Evolutionary conservation across 129 eudicot genomes (phyloP).

Genomic region (Sambucus nigra): DNA sequence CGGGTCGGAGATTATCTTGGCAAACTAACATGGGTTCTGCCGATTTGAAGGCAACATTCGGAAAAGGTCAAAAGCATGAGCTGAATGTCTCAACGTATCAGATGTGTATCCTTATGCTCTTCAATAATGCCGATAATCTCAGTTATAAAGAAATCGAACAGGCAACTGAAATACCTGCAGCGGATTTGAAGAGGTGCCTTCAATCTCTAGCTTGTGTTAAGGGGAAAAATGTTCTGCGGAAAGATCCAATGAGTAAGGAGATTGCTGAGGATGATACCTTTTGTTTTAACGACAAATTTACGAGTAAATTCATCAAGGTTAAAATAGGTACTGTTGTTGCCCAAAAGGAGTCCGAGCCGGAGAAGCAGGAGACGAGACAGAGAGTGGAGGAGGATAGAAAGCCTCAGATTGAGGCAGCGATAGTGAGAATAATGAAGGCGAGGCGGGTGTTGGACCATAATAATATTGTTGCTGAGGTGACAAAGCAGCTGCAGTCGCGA

Average conservation of each 20-base stretch:
- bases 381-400: conserved; percentile 54
- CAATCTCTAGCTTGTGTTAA: conserved; percentile 47
- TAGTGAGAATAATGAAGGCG: conserved; percentile 47
- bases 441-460: conserved; percentile 41
- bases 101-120: conserved; percentile 53
- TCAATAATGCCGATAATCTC: conserved; percentile 30
- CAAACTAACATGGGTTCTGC: conserved; percentile 58
- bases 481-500: conserved; percentile 48
- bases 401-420: conserved; percentile 51
- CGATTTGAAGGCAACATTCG: conserved; percentile 40
- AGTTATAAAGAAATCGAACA: conserved; percentile 46
- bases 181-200: conserved; percentile 43
- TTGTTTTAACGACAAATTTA: conserved; percentile 26
- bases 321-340: conserved; percentile 46
- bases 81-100: conserved; percentile 46
- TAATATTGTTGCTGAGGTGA: conserved; percentile 41
- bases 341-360: conserved; percentile 42
- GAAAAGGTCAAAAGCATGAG: conserved; percentile 40
- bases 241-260: conserved; percentile 50
- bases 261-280: conserved; percentile 34
- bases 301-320: conserved; percentile 34
- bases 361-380: conserved; percentile 46
- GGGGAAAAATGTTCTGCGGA: conserved; percentile 41
- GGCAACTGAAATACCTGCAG: conserved; percentile 38
- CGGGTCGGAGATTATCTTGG: conserved; percentile 49